Percentiles rank a stretch among this genome's conserved stretches.
phyloP scores from a whole-genome alignment of 2,329 filamentous ascomycete genomes.

The Periconia sp. region DNA sequence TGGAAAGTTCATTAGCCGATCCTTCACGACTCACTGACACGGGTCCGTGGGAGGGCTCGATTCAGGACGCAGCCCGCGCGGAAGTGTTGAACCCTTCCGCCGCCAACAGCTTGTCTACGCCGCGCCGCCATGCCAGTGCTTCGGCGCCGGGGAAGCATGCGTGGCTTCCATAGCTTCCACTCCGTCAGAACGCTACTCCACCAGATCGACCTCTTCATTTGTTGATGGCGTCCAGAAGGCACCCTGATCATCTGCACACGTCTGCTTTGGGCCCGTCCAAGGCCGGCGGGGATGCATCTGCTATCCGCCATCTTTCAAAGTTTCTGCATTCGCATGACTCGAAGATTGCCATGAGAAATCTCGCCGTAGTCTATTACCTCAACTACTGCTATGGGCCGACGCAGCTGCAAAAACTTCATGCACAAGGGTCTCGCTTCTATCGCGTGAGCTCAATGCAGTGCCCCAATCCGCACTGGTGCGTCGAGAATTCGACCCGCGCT shows the following conservation, averaged over 20 bases:
- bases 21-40: conserved; percentile 30
- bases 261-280: conserved; percentile 29
- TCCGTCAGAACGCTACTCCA: conserved; percentile 28
- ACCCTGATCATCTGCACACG: conserved; percentile 43
- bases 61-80: conserved; percentile 35
- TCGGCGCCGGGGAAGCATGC: conserved; percentile 45
- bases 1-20: conserved; percentile 39
- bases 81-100: conserved; percentile 32
- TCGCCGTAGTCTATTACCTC: not conserved
- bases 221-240: conserved; percentile 31
- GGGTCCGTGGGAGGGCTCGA: conserved; percentile 30
- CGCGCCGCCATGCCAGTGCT: conserved; percentile 34
- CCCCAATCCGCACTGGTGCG: conserved; percentile 7
- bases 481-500: not conserved
- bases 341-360: not conserved
- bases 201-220: conserved; percentile 45
- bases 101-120: conserved; percentile 21
- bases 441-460: conserved; percentile 8
- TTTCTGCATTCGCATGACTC: not conserved
- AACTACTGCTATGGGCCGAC: not conserved
- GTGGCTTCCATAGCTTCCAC: conserved; percentile 46
- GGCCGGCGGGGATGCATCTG: conserved; percentile 27
- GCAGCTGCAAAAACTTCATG: not conserved
- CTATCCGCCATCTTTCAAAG: not conserved
- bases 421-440: conserved; percentile 13